Evolutionary conservation across 2,329 filamentous ascomycete species (phyloP).

Genomic region (Cercospora sp.): DNA sequence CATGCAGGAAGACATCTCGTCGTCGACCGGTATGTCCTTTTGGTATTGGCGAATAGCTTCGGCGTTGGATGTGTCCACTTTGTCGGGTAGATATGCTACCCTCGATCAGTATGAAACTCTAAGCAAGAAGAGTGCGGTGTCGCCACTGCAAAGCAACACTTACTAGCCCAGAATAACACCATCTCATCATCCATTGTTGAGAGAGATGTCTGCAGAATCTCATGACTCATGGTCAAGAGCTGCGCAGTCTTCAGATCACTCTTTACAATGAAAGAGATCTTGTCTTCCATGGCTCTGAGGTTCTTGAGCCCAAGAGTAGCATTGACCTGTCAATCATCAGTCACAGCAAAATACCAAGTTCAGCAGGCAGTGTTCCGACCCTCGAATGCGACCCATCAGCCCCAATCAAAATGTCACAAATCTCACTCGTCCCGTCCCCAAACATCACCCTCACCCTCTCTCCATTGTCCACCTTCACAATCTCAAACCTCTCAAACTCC

Average conservation of each 20-base stretch:
- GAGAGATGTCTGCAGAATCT: not conserved
- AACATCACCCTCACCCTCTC: not conserved
- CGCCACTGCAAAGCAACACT: not conserved
- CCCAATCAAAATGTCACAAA: not conserved
- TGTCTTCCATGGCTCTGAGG: not conserved
- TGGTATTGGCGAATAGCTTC: not conserved
- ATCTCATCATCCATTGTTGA: not conserved
- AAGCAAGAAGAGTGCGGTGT: not conserved
- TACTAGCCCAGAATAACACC: not conserved
- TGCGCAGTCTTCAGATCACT: not conserved
- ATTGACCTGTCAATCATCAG: not conserved
- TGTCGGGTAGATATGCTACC: not conserved
- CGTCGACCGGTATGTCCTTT: not conserved
- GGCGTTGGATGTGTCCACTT: not conserved
- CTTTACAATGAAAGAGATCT: not conserved
- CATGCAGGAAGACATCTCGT: not conserved
- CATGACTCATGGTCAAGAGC: not conserved
- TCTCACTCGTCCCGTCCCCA: not conserved
- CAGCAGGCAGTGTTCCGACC: not conserved
- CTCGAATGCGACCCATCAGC: not conserved
- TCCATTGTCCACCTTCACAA: not conserved
- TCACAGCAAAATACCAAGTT: not conserved
- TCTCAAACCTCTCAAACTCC: not conserved
- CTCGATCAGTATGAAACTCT: not conserved
- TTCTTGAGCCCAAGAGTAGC: not conserved